phyloP scores from a whole-genome alignment of 495 filamentous ascomycete genomes.

The Corynascus novoguineensis region DNA sequence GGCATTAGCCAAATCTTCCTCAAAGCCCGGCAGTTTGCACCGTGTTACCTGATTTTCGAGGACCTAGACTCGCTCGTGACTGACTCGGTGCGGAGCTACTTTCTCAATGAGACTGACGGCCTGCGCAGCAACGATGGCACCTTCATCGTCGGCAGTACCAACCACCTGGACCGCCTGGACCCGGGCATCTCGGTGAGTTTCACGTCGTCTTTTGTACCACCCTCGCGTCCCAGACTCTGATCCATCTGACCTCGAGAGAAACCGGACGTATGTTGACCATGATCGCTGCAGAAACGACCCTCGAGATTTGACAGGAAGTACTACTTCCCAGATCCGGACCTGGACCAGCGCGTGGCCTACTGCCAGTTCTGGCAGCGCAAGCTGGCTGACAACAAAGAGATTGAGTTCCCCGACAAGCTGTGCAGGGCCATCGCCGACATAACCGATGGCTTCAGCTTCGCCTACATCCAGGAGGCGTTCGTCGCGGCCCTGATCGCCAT shows the following conservation, averaged over 20 bases:
- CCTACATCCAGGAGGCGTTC: slow-evolving; percentile 61
- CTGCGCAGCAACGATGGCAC: slow-evolving; percentile 62
- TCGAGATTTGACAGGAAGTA: slow-evolving; percentile 63
- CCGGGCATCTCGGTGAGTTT: slow-evolving; percentile 50
- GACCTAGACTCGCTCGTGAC: slow-evolving; percentile 61
- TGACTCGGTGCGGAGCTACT: slow-evolving; percentile 52
- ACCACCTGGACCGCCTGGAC: slow-evolving; percentile 55
- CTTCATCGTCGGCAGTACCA: slow-evolving; percentile 60
- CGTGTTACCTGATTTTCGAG: slow-evolving; percentile 55
- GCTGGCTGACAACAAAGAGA: slow-evolving; percentile 45
- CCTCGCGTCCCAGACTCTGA: too few species aligned
- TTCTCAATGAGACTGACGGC: slow-evolving; percentile 68
- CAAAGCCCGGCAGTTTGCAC: slow-evolving; percentile 47
- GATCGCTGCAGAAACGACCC: slow-evolving; percentile 47
- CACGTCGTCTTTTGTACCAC: too few species aligned
- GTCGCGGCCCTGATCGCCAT: slow-evolving; percentile 54
- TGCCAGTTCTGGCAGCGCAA: slow-evolving; percentile 56
- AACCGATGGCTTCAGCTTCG: slow-evolving; percentile 58
- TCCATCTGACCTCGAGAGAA: neutral
- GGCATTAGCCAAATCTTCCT: slow-evolving; percentile 46
- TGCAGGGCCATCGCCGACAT: slow-evolving; percentile 51
- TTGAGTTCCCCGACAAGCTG: slow-evolving; percentile 54
- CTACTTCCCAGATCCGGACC: slow-evolving; percentile 50
- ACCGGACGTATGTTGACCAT: neutral
- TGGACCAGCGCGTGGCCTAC: slow-evolving; percentile 51